A percentile compares a stretch with the other conserved stretches of the same genome.
Evolutionary conservation across 1,284 basidiomycete species (phyloP).

Genomic region (Pholiota adiposa): DNA sequence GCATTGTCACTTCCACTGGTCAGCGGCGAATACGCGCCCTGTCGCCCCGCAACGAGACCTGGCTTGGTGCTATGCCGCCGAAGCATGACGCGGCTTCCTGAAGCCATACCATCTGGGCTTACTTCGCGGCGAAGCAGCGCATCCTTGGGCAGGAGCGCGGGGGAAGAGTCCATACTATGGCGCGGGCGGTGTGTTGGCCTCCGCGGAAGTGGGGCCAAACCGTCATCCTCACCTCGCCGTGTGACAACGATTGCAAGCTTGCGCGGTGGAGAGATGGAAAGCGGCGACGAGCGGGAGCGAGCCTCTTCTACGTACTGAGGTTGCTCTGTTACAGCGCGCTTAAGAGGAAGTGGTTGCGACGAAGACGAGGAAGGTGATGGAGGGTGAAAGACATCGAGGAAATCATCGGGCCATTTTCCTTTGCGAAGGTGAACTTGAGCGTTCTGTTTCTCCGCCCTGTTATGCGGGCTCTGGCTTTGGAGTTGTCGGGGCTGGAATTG

Average conservation of each 20-base stretch:
- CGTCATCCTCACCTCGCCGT: slow-evolving; percentile 39
- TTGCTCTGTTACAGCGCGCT: not conserved
- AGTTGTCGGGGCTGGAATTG: slow-evolving; percentile 10
- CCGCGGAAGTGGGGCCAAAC: slow-evolving; percentile 50
- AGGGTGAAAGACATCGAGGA: slow-evolving; percentile 59
- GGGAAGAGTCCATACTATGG: slow-evolving; percentile 55
- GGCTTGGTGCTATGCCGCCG: slow-evolving; percentile 62
- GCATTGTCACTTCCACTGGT: slow-evolving; percentile 9
- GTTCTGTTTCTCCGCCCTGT: slow-evolving; percentile 25
- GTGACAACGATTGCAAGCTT: slow-evolving; percentile 58
- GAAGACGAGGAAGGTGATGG: slow-evolving; percentile 1
- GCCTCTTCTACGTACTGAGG: slow-evolving; percentile 29
- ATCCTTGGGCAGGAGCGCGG: slow-evolving; percentile 61
- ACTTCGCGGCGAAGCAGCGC: slow-evolving; percentile 53
- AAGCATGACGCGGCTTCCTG: slow-evolving; percentile 42
- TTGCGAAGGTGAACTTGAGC: slow-evolving; percentile 61
- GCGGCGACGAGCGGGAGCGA: slow-evolving; percentile 33
- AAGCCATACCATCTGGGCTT: slow-evolving; percentile 51
- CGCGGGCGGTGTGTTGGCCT: slow-evolving; percentile 65
- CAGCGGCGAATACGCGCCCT: slow-evolving; percentile 49
- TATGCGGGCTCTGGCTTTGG: slow-evolving; percentile 1
- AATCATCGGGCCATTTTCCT: slow-evolving; percentile 84
- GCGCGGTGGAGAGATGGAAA: slow-evolving; percentile 57
- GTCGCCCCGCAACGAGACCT: slow-evolving; percentile 32
- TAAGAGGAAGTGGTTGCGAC: not conserved